phyloP scores from a whole-genome alignment of 2,329 filamentous ascomycete genomes.

The Ophiostoma ips region DNA sequence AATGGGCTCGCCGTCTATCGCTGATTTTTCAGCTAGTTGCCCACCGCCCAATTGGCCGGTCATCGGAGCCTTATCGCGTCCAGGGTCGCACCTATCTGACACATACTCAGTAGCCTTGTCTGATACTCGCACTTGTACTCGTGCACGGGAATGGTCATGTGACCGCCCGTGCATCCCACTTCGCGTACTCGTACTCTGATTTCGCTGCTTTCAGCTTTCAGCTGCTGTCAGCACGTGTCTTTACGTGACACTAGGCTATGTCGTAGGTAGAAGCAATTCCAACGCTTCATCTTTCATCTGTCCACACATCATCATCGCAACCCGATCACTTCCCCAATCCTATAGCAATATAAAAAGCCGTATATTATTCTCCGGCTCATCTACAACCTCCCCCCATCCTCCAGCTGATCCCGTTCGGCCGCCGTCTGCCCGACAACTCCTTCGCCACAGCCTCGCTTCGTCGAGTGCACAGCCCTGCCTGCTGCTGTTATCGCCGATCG shows the following conservation, averaged over 20 bases:
- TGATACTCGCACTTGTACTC: neutral
- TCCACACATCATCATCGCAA: neutral
- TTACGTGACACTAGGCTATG: no score
- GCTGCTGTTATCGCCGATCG: neutral
- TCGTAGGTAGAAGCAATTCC: no score
- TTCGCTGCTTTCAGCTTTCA: no score
- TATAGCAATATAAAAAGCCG: no score
- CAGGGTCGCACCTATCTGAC: neutral
- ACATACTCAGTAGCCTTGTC: neutral
- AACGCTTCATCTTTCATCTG: neutral
- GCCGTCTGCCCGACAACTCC: no score
- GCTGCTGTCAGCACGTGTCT: no score
- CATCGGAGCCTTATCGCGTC: slow-evolving; percentile 6
- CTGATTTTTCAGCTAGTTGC: slow-evolving; percentile 1
- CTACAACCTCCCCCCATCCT: no score
- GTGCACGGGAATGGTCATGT: neutral
- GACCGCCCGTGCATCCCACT: no score
- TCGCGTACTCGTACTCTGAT: no score
- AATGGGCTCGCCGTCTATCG: neutral
- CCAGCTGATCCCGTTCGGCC: no score
- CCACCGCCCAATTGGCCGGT: neutral
- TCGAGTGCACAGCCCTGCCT: neutral
- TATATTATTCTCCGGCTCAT: no score
- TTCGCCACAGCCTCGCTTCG: neutral
- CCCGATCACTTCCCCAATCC: no score